Conservation (phyloP, 441 rosid species). For the Gossypium laxum region DNA sequence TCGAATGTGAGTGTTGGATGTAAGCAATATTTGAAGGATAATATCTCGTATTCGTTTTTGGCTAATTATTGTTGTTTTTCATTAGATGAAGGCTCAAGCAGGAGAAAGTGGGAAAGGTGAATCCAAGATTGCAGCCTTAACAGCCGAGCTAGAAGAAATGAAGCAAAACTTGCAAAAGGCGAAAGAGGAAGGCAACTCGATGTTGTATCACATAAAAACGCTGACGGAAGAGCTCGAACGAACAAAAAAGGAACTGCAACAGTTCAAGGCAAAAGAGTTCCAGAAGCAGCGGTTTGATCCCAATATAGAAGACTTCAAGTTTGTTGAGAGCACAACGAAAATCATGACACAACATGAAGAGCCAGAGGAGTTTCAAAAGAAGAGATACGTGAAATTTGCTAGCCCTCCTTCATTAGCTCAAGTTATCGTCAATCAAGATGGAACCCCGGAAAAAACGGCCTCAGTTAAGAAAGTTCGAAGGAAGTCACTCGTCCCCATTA, state of each 20-base stretch:
- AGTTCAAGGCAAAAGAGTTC: conserved; percentile 16
- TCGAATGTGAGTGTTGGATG: not conserved
- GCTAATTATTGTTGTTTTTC: not conserved
- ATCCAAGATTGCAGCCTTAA: conserved; percentile 23
- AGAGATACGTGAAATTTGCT: conserved; percentile 48
- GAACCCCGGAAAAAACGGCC: conserved; percentile 14
- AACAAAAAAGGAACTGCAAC: conserved; percentile 39
- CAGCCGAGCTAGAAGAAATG: conserved; percentile 48
- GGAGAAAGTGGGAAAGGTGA: conserved; percentile 19
- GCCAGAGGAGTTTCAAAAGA: conserved; percentile 25
- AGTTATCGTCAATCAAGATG: conserved; percentile 30
- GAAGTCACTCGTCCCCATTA: conserved; percentile 30
- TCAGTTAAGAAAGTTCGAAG: conserved; percentile 21
- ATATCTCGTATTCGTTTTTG: not conserved
- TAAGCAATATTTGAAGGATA: not conserved
- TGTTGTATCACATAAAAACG: conserved; percentile 26
- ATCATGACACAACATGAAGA: conserved; percentile 20
- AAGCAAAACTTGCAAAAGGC: conserved; percentile 40
- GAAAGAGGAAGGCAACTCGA: conserved; percentile 34
- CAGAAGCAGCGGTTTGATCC: conserved; percentile 24
- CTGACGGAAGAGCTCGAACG: conserved; percentile 44
- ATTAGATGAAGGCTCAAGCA: conserved; percentile 27
- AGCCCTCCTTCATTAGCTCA: conserved; percentile 45
- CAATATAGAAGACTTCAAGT: conserved; percentile 45
- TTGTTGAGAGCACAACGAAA: conserved; percentile 31